Conservation (phyloP, 805 yeast species). For the Ogataea siamensis region DNA sequence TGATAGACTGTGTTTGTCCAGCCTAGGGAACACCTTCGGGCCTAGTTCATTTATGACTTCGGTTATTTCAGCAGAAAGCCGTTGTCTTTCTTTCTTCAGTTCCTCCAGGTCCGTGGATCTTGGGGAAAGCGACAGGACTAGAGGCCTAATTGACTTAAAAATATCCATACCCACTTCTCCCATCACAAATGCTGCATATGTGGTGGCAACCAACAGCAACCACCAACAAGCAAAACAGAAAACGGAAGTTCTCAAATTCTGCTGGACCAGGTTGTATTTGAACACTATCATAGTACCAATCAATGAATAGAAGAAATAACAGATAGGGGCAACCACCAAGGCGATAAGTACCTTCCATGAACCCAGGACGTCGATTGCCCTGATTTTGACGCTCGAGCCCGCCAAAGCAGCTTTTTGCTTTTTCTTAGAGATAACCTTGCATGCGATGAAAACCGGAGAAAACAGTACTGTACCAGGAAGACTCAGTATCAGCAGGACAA, state of each 20-base stretch:
- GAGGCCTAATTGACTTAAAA: conserved; percentile 78
- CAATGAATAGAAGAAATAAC: conserved; percentile 76
- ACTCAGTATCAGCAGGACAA: conserved; percentile 57
- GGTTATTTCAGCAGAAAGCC: conserved; percentile 70
- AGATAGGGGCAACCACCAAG: conserved; percentile 80
- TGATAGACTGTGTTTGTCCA: conserved; percentile 31
- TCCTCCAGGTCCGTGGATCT: conserved; percentile 52
- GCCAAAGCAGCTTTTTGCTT: conserved; percentile 80
- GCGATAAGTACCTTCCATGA: conserved; percentile 94
- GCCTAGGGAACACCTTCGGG: conserved; percentile 82
- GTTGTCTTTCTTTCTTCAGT: conserved; percentile 59
- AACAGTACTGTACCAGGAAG: conserved; percentile 87
- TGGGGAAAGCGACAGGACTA: conserved; percentile 54
- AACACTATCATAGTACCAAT: conserved; percentile 39
- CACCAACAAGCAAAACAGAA: conserved; percentile 52
- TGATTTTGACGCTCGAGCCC: conserved; percentile 82
- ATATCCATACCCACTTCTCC: conserved; percentile 95
- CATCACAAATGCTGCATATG: conserved; percentile 81
- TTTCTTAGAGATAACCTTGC: conserved; percentile 65
- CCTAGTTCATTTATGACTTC: conserved; percentile 79
- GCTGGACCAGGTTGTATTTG: conserved; percentile 21
- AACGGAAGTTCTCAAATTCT: conserved; percentile 4
- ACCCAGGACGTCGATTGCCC: conserved; percentile 89
- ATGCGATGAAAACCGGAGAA: conserved; percentile 80
- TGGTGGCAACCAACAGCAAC: conserved; percentile 63